Conservation (phyloP, 192 early-diverging fungal genomes). For the Mortierella antarctica region DNA sequence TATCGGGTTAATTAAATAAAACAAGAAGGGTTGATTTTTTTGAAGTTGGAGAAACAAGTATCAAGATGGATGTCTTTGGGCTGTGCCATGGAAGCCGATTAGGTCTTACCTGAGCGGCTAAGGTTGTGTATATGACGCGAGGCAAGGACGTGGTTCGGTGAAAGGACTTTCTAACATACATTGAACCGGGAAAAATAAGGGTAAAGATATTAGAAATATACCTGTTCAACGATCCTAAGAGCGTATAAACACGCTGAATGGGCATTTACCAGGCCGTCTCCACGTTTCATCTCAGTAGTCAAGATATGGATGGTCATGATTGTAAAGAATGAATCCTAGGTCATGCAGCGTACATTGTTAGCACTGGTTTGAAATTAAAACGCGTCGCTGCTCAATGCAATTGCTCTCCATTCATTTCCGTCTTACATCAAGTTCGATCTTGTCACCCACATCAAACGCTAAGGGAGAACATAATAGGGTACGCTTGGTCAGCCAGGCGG, state of each 20-base stretch:
- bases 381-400: too few species aligned
- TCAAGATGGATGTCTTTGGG: background rate
- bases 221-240: too few species aligned
- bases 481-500: background rate
- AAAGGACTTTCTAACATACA: conserved; percentile 14
- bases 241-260: background rate
- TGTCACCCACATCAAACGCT: conserved; percentile 47
- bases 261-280: conserved; percentile 39
- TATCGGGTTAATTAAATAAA: background rate
- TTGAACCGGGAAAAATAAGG: too few species aligned
- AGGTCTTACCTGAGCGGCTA: conserved; percentile 30
- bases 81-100: background rate
- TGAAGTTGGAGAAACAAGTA: background rate
- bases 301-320: conserved; percentile 38
- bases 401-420: too few species aligned
- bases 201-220: too few species aligned
- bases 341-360: background rate
- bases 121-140: conserved; percentile 31
- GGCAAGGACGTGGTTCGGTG: conserved; percentile 33
- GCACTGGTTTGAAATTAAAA: background rate
- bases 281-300: conserved; percentile 41
- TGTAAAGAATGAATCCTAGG: conserved; percentile 28
- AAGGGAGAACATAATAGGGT: background rate
- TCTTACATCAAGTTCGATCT: conserved; percentile 28
- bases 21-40: conserved; percentile 4